Evolutionary conservation across 768 basidiomycete genomes (phyloP), one percentile per base, ranked within the genome.

Genomic region (Leucosporidium scottii): DNA sequence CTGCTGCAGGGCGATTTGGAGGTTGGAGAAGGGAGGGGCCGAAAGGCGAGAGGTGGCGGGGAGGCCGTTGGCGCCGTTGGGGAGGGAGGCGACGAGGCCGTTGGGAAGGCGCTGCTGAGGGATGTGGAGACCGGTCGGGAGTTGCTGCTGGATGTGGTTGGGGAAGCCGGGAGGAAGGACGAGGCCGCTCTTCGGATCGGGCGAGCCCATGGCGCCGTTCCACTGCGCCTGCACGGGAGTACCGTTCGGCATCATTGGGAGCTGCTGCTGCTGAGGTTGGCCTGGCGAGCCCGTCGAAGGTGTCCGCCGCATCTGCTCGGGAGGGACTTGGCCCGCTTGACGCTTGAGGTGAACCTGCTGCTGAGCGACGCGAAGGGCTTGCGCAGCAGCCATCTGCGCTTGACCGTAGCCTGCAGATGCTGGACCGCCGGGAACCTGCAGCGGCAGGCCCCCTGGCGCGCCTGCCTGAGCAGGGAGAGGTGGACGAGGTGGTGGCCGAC

Each of bases 31-130:
- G 20, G 67, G 65, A n/a, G 65, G 54, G 8, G 54, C 65, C 8
- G 67, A 69, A 27, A 72, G 67, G 13, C 62, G 65, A 10, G 71
- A 69, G 21, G 62, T 59, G 1, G 70, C 66, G 21, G 66, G 70
- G 9, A 71, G 28, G 25, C 65, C 59, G 59, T 66, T 66, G 17
- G 64, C 64, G 25, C 71, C 71, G 54, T 59, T 59, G 17, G 55
- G 55, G 31, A 28, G 55, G 20, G 55, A 57, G 17, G 55, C 55
- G 55, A 57, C 55, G 55, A 57, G 55, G 6, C 55, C 55, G 59
- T 59, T 59, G 44, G 59, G 59, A 20, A 59, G 59, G 25, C 59
- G 59, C 15, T 59, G 39, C 12, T 39, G 59, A 8, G 39, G 59
- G 27, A 59, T 39, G 48, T 60, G 62, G 7, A 48, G 61, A 7